Evolutionary conservation across 306 rosid genomes (phyloP).

Genomic region (Elaeagnus macrophylla): DNA sequence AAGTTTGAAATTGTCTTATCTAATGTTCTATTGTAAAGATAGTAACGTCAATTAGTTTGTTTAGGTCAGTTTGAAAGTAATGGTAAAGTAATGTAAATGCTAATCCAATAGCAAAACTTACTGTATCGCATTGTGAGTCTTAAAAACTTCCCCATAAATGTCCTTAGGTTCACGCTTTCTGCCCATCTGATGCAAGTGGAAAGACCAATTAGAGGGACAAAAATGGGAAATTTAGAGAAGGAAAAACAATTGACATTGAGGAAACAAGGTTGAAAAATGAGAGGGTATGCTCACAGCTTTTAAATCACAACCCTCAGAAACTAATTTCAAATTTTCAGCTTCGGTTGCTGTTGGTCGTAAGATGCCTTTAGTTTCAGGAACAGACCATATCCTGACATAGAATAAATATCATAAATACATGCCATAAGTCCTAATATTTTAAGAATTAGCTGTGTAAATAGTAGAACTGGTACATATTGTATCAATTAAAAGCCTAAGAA

Average conservation of each 20-base stretch:
- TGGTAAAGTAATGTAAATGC: slow-evolving; percentile 3
- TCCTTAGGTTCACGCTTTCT: slow-evolving; percentile 53
- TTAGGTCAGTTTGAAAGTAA: background rate
- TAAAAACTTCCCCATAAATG: slow-evolving; percentile 45
- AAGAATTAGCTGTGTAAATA: background rate
- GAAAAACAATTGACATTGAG: background rate
- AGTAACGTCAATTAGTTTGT: background rate
- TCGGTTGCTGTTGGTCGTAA: slow-evolving; percentile 50
- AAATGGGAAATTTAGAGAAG: background rate
- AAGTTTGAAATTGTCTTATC: slow-evolving; percentile 86
- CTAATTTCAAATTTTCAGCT: slow-evolving; percentile 44
- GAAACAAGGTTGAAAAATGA: background rate
- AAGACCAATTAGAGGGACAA: slow-evolving; percentile 20
- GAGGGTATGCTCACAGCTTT: slow-evolving; percentile 47
- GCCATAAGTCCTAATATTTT: slow-evolving; percentile 11
- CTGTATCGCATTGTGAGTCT: slow-evolving; percentile 72
- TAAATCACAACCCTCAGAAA: slow-evolving; percentile 73
- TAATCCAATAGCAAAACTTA: slow-evolving; percentile 27
- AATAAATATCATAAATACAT: slow-evolving; percentile 6
- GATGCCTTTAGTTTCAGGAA: slow-evolving; percentile 59
- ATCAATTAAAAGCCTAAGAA: background rate
- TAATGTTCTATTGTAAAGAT: slow-evolving; percentile 42
- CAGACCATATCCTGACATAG: slow-evolving; percentile 66
- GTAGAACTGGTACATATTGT: background rate
- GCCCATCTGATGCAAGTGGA: slow-evolving; percentile 68